phyloP scores from a whole-genome alignment of 345 rosid genomes.

The Xanthoceras sorbifolium region DNA sequence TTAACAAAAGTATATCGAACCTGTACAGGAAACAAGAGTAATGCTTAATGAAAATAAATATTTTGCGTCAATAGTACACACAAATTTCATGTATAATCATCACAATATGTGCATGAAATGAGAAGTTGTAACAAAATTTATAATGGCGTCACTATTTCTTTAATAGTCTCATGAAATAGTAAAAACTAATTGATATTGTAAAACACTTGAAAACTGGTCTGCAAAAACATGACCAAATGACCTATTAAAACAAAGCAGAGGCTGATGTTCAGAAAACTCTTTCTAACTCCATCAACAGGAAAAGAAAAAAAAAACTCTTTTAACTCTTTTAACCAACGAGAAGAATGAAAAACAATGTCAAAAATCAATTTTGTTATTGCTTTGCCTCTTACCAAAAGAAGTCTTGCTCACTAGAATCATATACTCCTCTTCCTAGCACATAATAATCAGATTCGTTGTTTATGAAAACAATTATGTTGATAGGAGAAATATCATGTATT shows the following conservation, averaged over 20 bases:
- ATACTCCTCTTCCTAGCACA: background rate
- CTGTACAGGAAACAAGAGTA: conserved; percentile 30
- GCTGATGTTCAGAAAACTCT: background rate
- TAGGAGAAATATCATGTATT: background rate
- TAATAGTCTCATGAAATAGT: background rate
- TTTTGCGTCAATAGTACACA: background rate
- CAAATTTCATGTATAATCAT: background rate
- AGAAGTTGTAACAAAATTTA: background rate
- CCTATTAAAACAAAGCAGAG: background rate
- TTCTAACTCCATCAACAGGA: background rate
- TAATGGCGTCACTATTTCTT: background rate
- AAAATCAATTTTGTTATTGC: background rate
- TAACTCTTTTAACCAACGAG: background rate
- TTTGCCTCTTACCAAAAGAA: background rate
- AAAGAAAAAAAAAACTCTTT: background rate
- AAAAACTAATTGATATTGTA: background rate
- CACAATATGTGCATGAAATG: background rate
- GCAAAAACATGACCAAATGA: background rate
- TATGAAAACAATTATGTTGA: background rate
- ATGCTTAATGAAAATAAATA: conserved; percentile 3
- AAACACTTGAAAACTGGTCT: background rate
- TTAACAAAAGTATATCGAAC: conserved; percentile 71
- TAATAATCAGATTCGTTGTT: background rate
- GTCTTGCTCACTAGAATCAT: background rate
- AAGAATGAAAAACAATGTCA: background rate